Evolutionary conservation across 2,329 filamentous ascomycete genomes (phyloP).

Genomic region (Ilyonectria destructans): DNA sequence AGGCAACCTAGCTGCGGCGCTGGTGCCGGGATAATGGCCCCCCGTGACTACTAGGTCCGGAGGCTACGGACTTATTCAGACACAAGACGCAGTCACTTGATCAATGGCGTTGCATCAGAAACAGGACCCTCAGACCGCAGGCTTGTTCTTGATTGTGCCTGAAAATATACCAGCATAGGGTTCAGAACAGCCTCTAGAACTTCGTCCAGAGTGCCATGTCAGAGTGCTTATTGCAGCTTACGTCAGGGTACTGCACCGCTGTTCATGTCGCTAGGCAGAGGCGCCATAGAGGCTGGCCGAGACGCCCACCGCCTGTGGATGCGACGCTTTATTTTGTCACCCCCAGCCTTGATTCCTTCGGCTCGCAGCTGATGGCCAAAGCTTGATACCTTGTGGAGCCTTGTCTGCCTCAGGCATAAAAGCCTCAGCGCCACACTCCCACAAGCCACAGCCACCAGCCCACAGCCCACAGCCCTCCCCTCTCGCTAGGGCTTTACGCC

Average conservation of each 20-base stretch:
- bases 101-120: constrained; percentile 6
- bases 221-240: neutral
- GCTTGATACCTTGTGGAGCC: neutral
- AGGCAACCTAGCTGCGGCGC: neutral
- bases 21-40: neutral
- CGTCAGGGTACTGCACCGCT: neutral
- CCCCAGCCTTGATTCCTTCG: constrained; percentile 4
- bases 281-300: too few relatives aligned
- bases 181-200: neutral
- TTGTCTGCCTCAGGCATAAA: constrained; percentile 38
- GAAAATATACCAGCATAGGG: constrained; percentile 5
- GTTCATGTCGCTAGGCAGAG: neutral
- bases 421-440: constrained; percentile 28
- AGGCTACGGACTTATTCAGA: neutral
- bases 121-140: constrained; percentile 7
- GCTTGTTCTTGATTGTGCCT: neutral
- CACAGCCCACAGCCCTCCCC: constrained; percentile 39
- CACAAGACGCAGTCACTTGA: constrained; percentile 23
- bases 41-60: neutral
- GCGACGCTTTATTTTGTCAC: constrained; percentile 21
- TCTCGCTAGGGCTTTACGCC: constrained; percentile 58
- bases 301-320: neutral
- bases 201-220: neutral
- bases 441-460: constrained; percentile 35
- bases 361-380: constrained; percentile 9